phyloP scores from a whole-genome alignment of 768 basidiomycete genomes.

The Sporobolomyces pararoseus region DNA sequence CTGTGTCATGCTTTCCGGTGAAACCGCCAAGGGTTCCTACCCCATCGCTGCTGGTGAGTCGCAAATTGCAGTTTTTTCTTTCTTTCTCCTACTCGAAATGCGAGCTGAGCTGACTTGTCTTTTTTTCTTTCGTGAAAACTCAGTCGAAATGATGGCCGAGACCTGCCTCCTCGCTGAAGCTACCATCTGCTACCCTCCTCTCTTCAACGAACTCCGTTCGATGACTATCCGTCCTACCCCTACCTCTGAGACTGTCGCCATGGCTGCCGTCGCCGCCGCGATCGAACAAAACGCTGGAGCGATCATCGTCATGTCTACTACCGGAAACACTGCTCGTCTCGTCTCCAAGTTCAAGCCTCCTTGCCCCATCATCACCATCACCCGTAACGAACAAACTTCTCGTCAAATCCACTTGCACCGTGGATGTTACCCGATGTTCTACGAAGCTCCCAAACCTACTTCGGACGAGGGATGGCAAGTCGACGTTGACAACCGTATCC shows the following conservation, averaged over 20 bases:
- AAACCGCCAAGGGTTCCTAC: constrained; percentile 96
- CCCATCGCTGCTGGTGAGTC: constrained; percentile 81
- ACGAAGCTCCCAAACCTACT: constrained; percentile 87
- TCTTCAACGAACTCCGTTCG: constrained; percentile 80
- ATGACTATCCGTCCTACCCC: constrained; percentile 82
- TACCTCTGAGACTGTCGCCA: constrained; percentile 91
- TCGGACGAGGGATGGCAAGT: constrained; percentile 90
- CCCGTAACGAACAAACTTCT: constrained; percentile 89
- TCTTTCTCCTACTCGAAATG: too few species aligned
- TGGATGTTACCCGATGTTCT: constrained; percentile 96
- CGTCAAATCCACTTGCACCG: constrained; percentile 96
- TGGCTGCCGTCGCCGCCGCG: constrained; percentile 92
- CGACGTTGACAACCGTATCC: constrained; percentile 59
- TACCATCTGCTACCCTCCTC: constrained; percentile 88
- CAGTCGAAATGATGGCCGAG: constrained; percentile 99
- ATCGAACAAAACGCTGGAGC: constrained; percentile 91
- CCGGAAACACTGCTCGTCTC: constrained; percentile 87
- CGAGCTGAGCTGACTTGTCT: background rate
- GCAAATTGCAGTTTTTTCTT: background rate
- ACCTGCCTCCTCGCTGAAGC: constrained; percentile 94
- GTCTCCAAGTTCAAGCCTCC: constrained; percentile 92
- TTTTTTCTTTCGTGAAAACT: background rate
- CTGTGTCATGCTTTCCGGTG: constrained; percentile 99
- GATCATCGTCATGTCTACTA: constrained; percentile 89
- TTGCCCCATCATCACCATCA: constrained; percentile 93